Evolutionary conservation across 345 rosid genomes (phyloP), one percentile per base, ranked within the genome.

Genomic region (Nasturtium officinale): DNA sequence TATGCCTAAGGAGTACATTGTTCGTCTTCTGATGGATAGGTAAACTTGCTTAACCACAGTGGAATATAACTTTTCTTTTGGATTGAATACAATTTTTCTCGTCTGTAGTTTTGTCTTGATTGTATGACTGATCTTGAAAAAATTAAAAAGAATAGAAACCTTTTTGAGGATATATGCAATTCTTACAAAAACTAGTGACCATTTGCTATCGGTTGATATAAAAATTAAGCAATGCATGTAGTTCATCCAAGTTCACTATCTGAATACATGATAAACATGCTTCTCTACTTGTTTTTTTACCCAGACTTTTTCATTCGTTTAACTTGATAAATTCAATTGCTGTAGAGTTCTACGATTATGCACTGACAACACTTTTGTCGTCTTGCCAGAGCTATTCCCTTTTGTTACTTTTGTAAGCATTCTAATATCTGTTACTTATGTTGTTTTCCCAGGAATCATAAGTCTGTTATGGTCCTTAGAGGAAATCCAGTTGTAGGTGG

Each of bases 21-120:
- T 96, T 68, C 98, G 98, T 15, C 99, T 96, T 80, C 85, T 96
- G 60, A 96, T 96, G 99, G 99, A 96, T 82, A 92, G 99, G 99
- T 96, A 80, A 47, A 38, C 16, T 9, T 47, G 25, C 45, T 69
- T 23, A 23, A 53, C 51, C 50, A 2, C n/a, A 37, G 17, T 74
- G 48, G 20, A 37, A 29, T 10, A 61, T 61, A 8, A 38, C 23
- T 40, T n/a, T 13, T 72, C 25, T 23, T 66, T 66, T 37, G 42
- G 63, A 9, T 38, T 52, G 76, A 9, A 7, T 71, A 23, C 55
- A 29, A 43, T 38, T 37, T 51, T 61, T 20, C 16, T 37, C 51
- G 47, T 25, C 9, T 38, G 52, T 37, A 11, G 16, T 2, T 47
- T 21, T 28, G 2, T 26, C 12, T 43, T 40, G 29, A 43, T 11